Base-by-base conservation (phyloP, 805 yeast species). In the Starmerella riodocensis region DNA sequence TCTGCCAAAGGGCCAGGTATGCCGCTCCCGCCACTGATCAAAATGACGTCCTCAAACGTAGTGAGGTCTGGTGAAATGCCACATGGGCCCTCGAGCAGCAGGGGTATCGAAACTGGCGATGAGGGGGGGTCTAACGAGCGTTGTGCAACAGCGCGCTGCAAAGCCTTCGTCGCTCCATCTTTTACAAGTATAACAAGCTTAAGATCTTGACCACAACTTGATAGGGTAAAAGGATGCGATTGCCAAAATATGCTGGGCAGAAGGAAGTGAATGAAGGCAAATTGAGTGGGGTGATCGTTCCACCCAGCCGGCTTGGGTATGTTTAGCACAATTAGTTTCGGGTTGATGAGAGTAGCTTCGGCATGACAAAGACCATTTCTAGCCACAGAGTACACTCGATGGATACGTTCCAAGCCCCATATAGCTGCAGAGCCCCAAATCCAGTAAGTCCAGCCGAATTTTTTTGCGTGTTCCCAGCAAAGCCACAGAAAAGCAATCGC, bases 181-280 rank as follows among this genome's bases (percentile, higher is more conserved):
- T 46, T 46, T 7, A 38, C 43, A 3, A 31, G 19, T 1, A 46
- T 29, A 3, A 46, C 49, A 1, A 37, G 12, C 23, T 31, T 41
- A 3, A 46, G 37, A 6, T 18, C 22, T 13, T 28, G 26, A 6
- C 31, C 40, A 3, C 4, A 18, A n/a, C 32, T 33, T 17, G 41
- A 37, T 9, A 57, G 42, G 1, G 86, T 75, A 58, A 80, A 78
- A 2, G 88, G 86, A 55, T 79, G 85, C 4, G 78, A 70, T 53
- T 78, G 83, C 76, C 78, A 78, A 55, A 76, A 73, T 21, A 66
- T 59, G 3, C 60, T 53, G 17, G 70, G 65, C 32, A 70, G 62
- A 41, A 76, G 45, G 56, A 52, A 46, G 38, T 46, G 40, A 7
- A 46, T 21, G 20, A 40, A 46, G 6, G 43, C 49, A 24, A 34